A percentile compares a stretch with the other conserved stretches of the same genome.
These are phyloP conservation scores for Rhizophora mangle DNA, from an alignment of 345 rosid genomes.

Conservation along the genomic window DNA sequence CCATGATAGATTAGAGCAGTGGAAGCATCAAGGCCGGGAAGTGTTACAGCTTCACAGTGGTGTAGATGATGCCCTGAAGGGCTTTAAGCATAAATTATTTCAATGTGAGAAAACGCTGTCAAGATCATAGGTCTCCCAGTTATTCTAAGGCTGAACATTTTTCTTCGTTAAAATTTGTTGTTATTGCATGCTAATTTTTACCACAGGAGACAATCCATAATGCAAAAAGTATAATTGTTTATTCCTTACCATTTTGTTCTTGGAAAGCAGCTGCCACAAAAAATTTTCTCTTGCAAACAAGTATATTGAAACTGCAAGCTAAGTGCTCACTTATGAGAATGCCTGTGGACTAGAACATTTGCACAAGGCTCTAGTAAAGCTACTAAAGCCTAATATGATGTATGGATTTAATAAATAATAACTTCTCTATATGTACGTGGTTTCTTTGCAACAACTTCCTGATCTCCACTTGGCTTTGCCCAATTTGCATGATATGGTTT, in stretches of 20 bases:
- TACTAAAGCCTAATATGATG: conserved; percentile 5
- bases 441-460: conserved; percentile 12
- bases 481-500: background rate
- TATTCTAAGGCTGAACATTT: no score
- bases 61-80: conserved; percentile 38
- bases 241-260: conserved; percentile 21
- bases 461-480: conserved; percentile 28
- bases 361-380: conserved; percentile 8
- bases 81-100: conserved; percentile 31
- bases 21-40: conserved; percentile 56
- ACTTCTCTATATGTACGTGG: conserved; percentile 20
- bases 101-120: background rate
- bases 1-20: conserved; percentile 41
- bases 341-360: conserved; percentile 8
- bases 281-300: conserved; percentile 16
- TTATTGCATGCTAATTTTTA: background rate
- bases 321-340: conserved; percentile 11
- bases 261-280: conserved; percentile 9
- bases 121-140: background rate
- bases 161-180: background rate
- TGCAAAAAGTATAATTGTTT: background rate
- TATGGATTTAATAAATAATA: conserved; percentile 15
- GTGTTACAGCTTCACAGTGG: conserved; percentile 30
- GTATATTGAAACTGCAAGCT: conserved; percentile 25
- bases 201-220: background rate